Evolutionary conservation across 805 yeast species (phyloP), one percentile per base, ranked within the genome.

Genomic region (Kazachstania africana): DNA sequence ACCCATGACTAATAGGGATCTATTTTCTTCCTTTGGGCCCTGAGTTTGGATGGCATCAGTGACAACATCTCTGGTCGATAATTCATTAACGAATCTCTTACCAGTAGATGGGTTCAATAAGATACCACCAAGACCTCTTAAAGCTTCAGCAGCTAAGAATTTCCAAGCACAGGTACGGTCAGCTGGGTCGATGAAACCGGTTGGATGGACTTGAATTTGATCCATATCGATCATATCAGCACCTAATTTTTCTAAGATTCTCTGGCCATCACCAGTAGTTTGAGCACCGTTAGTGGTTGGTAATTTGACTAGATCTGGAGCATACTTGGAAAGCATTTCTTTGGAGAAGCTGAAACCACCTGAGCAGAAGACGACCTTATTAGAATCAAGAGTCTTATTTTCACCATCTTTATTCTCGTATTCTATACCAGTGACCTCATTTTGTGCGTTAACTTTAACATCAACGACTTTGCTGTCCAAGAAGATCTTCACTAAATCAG

Each of bases 181-280:
- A 13, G 48, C 49, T 9, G 61, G 60, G 31, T 68, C 68, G 22
- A 72, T 55, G 47, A 72, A 72, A 2, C 78, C 78, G 2, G 78
- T 73, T 26, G 79, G 79, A 44, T 73, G 78, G 8, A 73, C 62
- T 50, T 73, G 80, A 14, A 73, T 53, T 41, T 72, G 66, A 28
- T 69, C 69, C 77, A 72, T 71, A 42, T 72, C 72, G 12, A 70
- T 60, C 37, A 71, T 50, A 6, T 62, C 55, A 6, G 72, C 78
- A 24, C 67, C 67, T 24, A 65, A 43, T 13, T 55, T 61, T 18
- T 53, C 58, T n/a, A 71, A 57, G n/a, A 72, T 46, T 18, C 56
- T 52, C 27, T 68, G 74, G 4, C 78, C 77, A 45, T 73, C 78
- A 13, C 80, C 80, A 1, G 72, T 57, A 1, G 78, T 70, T 41